Evolutionary conservation across 345 rosid species (phyloP), one percentile per base, ranked within the genome.

Genomic region (Sisymbrium irio): DNA sequence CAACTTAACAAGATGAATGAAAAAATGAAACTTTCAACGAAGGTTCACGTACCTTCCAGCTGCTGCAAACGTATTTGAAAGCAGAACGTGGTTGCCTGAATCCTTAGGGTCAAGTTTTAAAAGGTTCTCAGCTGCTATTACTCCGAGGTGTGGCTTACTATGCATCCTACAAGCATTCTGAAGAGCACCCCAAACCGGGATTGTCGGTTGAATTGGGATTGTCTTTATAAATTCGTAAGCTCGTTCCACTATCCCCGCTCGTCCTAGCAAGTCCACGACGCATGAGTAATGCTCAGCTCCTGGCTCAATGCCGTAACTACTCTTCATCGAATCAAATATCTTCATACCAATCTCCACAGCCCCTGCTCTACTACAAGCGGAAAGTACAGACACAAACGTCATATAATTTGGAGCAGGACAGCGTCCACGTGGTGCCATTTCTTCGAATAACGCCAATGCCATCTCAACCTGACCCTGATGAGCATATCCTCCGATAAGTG

Each of bases 311-410:
- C 76, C 79, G 44, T 86, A 85, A 62, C 40, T 77, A 53, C 79
- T 80, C 67, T 59, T 83, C 93, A 91, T 91, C 3, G 89, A 87
- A 55, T 85, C 78, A 46, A 89, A 91, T 63, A 88, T 80, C 61
- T 80, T 78, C 86, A 91, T 81, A 27, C 96, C 98, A 22, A 37
- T 47, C 70, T 84, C 77, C 35, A 89, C 86, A 35, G 67, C 83
- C 49, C 96, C 98, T 53, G 88, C 90, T 45, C 94, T 82, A 70
- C 98, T 87, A 78, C 97, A 93, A 77, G 97, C 97, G 2, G 98
- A 80, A 67, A 93, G 86, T 44, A 91, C 63, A 41, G 92, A 87
- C 65, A 93, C 89, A 53, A 88, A 70, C 14, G 97, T 90, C 77
- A 89, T 85, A 63, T 82, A 80, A 71, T 89, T 93, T 10, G 97